Evolutionary conservation across 176 grass and related monocot genomes (phyloP).

Genomic region (Raddia guianensis): DNA sequence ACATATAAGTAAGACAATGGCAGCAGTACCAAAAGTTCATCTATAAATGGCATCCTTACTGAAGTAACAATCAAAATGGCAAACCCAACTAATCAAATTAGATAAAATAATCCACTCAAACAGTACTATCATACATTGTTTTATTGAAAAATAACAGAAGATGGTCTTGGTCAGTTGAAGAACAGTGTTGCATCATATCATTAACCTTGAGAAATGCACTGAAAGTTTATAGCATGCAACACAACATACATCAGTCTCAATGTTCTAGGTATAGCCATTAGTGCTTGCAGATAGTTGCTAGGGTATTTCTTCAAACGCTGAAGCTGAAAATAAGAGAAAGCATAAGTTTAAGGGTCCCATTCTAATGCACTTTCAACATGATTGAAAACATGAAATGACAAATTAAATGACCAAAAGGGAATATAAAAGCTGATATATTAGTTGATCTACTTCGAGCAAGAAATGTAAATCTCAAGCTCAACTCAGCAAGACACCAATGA

Average conservation of each 20-base stretch:
- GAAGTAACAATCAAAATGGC: not conserved
- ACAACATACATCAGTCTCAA: constrained; percentile 81
- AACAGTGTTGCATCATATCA: constrained; percentile 24
- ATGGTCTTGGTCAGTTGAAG: no score
- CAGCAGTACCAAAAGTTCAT: not conserved
- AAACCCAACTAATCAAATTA: constrained; percentile 8
- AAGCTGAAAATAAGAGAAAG: constrained; percentile 70
- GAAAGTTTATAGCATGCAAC: constrained; percentile 9
- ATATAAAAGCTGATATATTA: not conserved
- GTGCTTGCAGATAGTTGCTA: constrained; percentile 89
- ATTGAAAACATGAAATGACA: constrained; percentile 4
- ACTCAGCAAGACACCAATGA: not conserved
- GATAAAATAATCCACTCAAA: not conserved
- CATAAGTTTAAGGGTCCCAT: constrained; percentile 4
- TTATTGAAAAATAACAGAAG: not conserved
- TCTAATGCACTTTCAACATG: not conserved
- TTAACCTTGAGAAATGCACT: constrained; percentile 30
- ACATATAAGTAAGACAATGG: not conserved
- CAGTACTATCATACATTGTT: not conserved
- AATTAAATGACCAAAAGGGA: constrained; percentile 13
- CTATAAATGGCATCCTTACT: constrained; percentile 2
- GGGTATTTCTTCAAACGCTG: constrained; percentile 90
- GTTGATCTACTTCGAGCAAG: constrained; percentile 13
- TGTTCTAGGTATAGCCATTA: constrained; percentile 92
- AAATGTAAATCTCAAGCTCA: constrained; percentile 12